Evolutionary conservation across 1,284 basidiomycete species (phyloP), one percentile per base, ranked within the genome.

Genomic region (Neolentinus lepideus): DNA sequence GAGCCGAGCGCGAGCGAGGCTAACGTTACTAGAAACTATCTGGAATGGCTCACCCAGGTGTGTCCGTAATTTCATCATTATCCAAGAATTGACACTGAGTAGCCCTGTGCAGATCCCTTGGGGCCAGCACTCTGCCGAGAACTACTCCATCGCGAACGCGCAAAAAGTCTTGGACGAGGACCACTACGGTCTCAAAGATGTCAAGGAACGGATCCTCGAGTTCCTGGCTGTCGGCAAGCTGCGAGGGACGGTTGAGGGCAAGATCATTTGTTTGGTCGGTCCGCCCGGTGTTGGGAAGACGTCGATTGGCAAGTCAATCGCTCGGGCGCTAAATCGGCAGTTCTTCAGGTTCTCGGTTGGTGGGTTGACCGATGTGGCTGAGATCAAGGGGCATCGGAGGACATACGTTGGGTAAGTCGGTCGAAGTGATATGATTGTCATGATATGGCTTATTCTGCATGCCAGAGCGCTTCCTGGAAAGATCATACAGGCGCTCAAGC

Each of bases 211-310:
- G 33, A 98, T 99, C 59, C 82, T 99, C 51, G 96, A 99, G 70
- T 99, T 99, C 78, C 81, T 99, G 43, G 97, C 97, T 0, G 95
- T 99, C 11, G 95, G 95, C 51, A 98, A 98, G 72, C 81, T 99
- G 4, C 84, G 94, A 27, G 96, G 96, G 10, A 95, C 90, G 0
- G 94, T 99, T n/a, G 82, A 98, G 68, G 96, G 96, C 64, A 98
- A 99, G 77, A 99, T 99, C 64, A 90, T 99, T 56, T 98, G 94
- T 67, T 82, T 99, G 24, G 92, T 92, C 35, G 96, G 96, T 8
- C 97, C 96, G 12, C 97, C 97, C 2, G 96, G 96, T 72, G 97
- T 99, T 3, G 95, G 95, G 33, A 97, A 97, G 77, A 98, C 92
- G 0, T 89, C 85, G 55, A 94, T 95, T 53, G 92, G 94, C 57